Evolutionary conservation across 1,284 basidiomycete genomes (phyloP), one percentile per base, ranked within the genome.

Genomic region (Marasmius fiardii): DNA sequence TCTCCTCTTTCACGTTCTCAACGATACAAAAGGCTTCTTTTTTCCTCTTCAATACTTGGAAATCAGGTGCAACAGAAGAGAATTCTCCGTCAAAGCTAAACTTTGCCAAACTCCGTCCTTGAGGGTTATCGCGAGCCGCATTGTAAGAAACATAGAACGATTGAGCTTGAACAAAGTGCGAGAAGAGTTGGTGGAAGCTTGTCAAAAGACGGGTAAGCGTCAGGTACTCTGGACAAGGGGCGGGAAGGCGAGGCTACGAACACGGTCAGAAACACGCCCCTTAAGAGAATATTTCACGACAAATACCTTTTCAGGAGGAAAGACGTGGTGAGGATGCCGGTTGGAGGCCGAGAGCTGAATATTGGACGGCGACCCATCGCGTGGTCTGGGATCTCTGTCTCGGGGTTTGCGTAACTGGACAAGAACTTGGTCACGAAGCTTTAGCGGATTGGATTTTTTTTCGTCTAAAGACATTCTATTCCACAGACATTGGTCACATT

Each of bases 21-120:
- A 73, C 71, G 37, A 64, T 61, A 7, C 60, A 51, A 51, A 71
- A 65, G 6, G 72, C 59, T 24, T 67, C 66, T 34, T 64, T 60
- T 54, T 63, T 65, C 54, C 69, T 64, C 34, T 51, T 56, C n/a
- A 65, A 26, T 14, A 81, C 63, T 28, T 74, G 65, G 20, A 72
- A 72, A 52, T 77, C 75, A 24, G 69, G 58, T 7, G 75, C 74
- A 20, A 83, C 75, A 28, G 77, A 65, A 5, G 81, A 79, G 64
- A 74, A 83, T 65, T 85, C 82, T 18, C 81, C 82, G 43, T 76
- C 74, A 58, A 85, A 84, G 11, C 64, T 64, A 63, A 85, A 84
- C 35, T 68, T 63, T 16, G 23, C 24, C 18, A 48, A 21, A 12
- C 26, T 33, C n/a, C 26, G 5, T 18, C 26, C 24, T 14, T 26